Percentiles rank a stretch among this genome's conserved stretches.
Evolutionary conservation across 1,139 yeast genomes (phyloP).

Genomic region (Eremothecium cymbalariae): DNA sequence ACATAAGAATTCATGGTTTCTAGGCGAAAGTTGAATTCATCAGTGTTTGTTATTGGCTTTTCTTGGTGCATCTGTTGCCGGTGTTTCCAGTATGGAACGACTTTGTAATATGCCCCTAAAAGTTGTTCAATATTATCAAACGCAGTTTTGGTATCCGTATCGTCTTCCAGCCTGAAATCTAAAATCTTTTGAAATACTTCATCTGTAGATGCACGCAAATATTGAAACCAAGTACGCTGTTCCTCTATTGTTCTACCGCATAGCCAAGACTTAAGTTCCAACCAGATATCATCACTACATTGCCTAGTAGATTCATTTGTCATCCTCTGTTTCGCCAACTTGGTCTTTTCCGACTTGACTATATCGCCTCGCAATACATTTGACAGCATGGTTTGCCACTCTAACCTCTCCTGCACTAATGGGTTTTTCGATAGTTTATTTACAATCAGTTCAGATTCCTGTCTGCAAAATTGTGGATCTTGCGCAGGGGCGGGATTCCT

Average conservation of each 20-base stretch:
- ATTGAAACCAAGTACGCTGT: conserved; percentile 63
- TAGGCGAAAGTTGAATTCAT: conserved; percentile 55
- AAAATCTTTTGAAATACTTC: conserved; percentile 63
- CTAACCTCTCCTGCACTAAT: conserved; percentile 68
- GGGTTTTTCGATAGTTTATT: conserved; percentile 39
- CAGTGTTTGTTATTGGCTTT: conserved; percentile 61
- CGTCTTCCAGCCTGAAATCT: conserved; percentile 29
- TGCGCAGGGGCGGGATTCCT: conserved; percentile 4
- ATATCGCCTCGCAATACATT: conserved; percentile 93
- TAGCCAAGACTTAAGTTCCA: conserved; percentile 75
- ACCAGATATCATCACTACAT: conserved; percentile 60
- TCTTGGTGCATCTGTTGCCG: conserved; percentile 69
- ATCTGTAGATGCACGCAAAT: conserved; percentile 68
- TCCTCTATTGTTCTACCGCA: conserved; percentile 77
- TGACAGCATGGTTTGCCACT: conserved; percentile 93
- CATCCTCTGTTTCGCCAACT: conserved; percentile 43
- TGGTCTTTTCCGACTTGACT: conserved; percentile 81
- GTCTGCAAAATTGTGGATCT: conserved; percentile 4
- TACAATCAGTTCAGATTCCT: conserved; percentile 24
- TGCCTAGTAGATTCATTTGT: conserved; percentile 43
- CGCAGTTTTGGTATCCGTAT: conserved; percentile 15
- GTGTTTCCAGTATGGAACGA: conserved; percentile 76
- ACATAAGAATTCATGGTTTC: conserved; percentile 84
- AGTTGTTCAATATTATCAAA: conserved; percentile 29
- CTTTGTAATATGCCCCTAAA: conserved; percentile 55